phyloP scores from a whole-genome alignment of 768 basidiomycete genomes.

The Dioszegia hungarica region DNA sequence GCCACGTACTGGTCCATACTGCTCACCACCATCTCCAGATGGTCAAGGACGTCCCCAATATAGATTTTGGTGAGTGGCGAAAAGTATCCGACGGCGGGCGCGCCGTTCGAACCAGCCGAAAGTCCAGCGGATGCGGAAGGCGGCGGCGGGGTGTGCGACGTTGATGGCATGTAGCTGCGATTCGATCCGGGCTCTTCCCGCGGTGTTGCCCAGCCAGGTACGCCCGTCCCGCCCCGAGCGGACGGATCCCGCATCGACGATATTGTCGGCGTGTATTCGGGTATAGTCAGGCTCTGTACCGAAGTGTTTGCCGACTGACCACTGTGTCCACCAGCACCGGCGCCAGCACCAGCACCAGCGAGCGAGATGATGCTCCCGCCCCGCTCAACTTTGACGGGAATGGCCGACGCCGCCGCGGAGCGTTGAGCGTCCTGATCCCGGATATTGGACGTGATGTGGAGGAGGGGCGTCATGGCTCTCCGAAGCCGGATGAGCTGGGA shows the following conservation, averaged over 20 bases:
- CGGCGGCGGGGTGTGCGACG: neutral
- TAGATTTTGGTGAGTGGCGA: constrained; percentile 43
- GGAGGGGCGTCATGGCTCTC: constrained; percentile 39
- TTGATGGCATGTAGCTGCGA: neutral
- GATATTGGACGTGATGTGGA: constrained; percentile 41
- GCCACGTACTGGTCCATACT: constrained; percentile 43
- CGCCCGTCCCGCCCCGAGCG: neutral
- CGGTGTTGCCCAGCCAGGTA: constrained; percentile 4
- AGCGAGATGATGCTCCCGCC: neutral
- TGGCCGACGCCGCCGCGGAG: constrained; percentile 34
- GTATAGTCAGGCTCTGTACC: neutral
- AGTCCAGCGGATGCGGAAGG: no score
- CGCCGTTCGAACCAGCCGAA: no score
- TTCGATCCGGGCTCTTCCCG: constrained; percentile 6
- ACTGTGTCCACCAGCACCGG: neutral
- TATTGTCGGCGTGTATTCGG: neutral
- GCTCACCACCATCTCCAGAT: constrained; percentile 42
- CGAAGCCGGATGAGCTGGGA: constrained; percentile 47
- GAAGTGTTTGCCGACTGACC: neutral
- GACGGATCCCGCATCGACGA: neutral
- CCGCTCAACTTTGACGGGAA: constrained; percentile 11
- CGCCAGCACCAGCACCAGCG: neutral
- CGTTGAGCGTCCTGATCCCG: constrained; percentile 44
- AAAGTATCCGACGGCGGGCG: constrained; percentile 24
- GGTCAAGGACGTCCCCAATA: constrained; percentile 48